Evolutionary conservation across 2,329 filamentous ascomycete genomes (phyloP).

Genomic region (Ophiostoma pallidulum): DNA sequence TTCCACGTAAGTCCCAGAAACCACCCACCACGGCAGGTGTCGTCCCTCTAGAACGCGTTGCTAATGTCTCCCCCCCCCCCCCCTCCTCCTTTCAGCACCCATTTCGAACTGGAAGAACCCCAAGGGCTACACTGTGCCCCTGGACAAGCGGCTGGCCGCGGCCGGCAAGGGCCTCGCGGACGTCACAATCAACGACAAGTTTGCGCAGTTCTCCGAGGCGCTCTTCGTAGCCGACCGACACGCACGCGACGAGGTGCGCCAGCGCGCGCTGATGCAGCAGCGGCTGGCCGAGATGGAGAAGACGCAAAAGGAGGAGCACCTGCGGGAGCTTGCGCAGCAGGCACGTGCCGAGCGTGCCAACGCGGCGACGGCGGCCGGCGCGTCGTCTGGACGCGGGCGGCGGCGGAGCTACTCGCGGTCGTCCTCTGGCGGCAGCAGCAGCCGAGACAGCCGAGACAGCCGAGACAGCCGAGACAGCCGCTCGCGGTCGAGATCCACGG

Average conservation of each 20-base stretch:
- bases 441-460: neutral
- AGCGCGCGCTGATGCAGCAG: slow-evolving; percentile 91
- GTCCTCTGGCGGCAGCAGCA: neutral
- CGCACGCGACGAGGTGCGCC: slow-evolving; percentile 88
- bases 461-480: slow-evolving; percentile 2
- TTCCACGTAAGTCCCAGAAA: slow-evolving; percentile 36
- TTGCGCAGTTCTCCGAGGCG: slow-evolving; percentile 90
- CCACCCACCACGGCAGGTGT: too few relatives aligned
- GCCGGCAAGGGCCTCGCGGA: slow-evolving; percentile 89
- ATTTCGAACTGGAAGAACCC: slow-evolving; percentile 99
- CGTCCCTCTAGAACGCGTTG: too few relatives aligned
- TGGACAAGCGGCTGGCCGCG: slow-evolving; percentile 91
- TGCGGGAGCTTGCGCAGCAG: slow-evolving; percentile 81
- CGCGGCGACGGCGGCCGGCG: slow-evolving; percentile 33
- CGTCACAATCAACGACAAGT: slow-evolving; percentile 95
- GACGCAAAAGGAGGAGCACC: slow-evolving; percentile 81
- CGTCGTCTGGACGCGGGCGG: slow-evolving; percentile 1
- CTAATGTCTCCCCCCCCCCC: slow-evolving; percentile 21
- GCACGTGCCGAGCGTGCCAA: slow-evolving; percentile 69
- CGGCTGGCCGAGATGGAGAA: slow-evolving; percentile 95
- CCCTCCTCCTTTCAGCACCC: slow-evolving; percentile 47
- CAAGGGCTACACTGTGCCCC: slow-evolving; percentile 90
- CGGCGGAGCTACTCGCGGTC: slow-evolving; percentile 11
- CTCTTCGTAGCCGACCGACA: slow-evolving; percentile 91
- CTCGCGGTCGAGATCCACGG: slow-evolving; percentile 30